Percentiles rank a stretch among this genome's conserved stretches.
phyloP scores from a whole-genome alignment of 768 basidiomycete species.

The Boletus rufocinnamomeus region DNA sequence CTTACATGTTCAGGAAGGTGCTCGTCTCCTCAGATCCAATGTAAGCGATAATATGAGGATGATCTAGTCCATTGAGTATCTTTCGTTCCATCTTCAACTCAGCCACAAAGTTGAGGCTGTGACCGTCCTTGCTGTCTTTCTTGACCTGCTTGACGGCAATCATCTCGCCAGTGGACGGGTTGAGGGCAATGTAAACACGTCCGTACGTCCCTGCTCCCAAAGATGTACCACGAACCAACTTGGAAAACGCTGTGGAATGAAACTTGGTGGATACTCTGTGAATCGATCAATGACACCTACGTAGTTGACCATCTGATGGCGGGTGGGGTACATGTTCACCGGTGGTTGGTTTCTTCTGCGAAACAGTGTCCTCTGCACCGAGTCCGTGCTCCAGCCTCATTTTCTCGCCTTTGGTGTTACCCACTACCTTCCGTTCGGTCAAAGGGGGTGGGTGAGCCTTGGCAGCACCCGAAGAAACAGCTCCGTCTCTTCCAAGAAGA shows the following conservation, averaged over 20 bases:
- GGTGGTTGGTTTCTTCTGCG: neutral
- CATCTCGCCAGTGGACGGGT: slow-evolving; percentile 93
- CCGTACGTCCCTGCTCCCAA: slow-evolving; percentile 96
- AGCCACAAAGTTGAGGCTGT: slow-evolving; percentile 81
- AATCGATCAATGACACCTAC: slow-evolving; percentile 45
- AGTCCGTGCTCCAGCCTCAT: neutral
- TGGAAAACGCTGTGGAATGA: slow-evolving; percentile 66
- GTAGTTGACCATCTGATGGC: slow-evolving; percentile 43
- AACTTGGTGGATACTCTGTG: slow-evolving; percentile 10
- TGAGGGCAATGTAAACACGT: slow-evolving; percentile 90
- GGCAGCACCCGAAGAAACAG: neutral
- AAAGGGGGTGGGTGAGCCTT: neutral
- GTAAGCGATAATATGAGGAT: slow-evolving; percentile 94
- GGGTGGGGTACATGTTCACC: neutral
- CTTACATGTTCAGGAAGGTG: slow-evolving; percentile 84
- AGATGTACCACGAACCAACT: slow-evolving; percentile 93
- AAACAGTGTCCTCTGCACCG: neutral
- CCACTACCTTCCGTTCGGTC: neutral
- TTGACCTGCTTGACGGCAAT: slow-evolving; percentile 99
- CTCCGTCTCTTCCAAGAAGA: neutral
- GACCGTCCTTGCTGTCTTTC: slow-evolving; percentile 80
- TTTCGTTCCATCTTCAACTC: slow-evolving; percentile 91
- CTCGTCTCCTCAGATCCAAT: slow-evolving; percentile 88
- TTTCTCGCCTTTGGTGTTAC: neutral
- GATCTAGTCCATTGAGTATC: slow-evolving; percentile 89